phyloP scores from a whole-genome alignment of 345 rosid genomes.

The Acer saccharum region DNA sequence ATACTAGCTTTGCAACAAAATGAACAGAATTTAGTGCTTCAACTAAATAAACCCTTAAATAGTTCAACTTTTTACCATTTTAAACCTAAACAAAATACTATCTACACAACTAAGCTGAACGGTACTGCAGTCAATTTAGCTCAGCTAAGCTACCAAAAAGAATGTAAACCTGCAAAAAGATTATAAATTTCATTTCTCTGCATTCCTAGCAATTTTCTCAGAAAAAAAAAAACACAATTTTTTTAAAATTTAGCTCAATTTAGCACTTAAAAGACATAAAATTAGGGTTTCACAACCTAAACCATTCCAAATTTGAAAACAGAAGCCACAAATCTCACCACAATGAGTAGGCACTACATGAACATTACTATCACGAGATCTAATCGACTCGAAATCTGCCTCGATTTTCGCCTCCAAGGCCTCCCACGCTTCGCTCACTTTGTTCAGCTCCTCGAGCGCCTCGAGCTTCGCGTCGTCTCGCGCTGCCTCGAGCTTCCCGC shows the following conservation, averaged over 20 bases:
- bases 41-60: background rate
- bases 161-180: background rate
- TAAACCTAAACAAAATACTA: background rate
- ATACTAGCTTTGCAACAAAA: background rate
- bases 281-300: background rate
- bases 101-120: background rate
- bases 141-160: background rate
- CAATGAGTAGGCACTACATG: slow-evolving; percentile 94
- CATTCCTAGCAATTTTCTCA: background rate
- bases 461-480: slow-evolving; percentile 29
- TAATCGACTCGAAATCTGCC: slow-evolving; percentile 75
- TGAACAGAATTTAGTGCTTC: background rate
- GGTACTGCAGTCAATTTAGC: background rate
- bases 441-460: slow-evolving; percentile 35
- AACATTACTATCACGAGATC: slow-evolving; percentile 71
- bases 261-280: background rate
- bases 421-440: slow-evolving; percentile 65
- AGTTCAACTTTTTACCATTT: background rate
- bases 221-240: background rate
- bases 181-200: background rate
- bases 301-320: background rate
- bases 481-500: slow-evolving; percentile 35
- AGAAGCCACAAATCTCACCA: slow-evolving; percentile 48
- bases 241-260: background rate
- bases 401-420: slow-evolving; percentile 77